Evolutionary conservation across 345 rosid species (phyloP).

Genomic region (Iberis pinnata): DNA sequence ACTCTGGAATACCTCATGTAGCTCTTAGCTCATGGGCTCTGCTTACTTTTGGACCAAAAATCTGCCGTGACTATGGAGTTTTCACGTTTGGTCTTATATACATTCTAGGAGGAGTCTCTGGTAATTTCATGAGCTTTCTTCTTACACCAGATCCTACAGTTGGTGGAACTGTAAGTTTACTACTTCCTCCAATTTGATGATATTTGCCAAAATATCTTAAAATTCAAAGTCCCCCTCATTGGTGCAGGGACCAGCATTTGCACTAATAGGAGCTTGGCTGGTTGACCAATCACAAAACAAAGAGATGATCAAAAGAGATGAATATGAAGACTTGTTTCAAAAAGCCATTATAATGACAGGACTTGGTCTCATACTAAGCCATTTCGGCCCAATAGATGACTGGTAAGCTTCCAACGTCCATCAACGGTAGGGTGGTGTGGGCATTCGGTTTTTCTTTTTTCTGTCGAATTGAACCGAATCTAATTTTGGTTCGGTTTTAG

Average conservation of each 20-base stretch:
- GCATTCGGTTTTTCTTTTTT: no score
- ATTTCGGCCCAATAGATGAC: slow-evolving; percentile 70
- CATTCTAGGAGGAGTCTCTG: slow-evolving; percentile 80
- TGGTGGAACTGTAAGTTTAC: slow-evolving; percentile 71
- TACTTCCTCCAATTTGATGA: not conserved
- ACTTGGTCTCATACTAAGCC: slow-evolving; percentile 62
- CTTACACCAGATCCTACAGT: slow-evolving; percentile 75
- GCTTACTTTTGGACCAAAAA: slow-evolving; percentile 67
- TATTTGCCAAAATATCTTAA: not conserved
- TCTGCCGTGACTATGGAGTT: slow-evolving; percentile 65
- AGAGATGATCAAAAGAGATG: slow-evolving; percentile 40
- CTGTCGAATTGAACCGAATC: no score
- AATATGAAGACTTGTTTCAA: slow-evolving; percentile 51
- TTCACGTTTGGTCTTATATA: slow-evolving; percentile 68
- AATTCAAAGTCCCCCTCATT: no score
- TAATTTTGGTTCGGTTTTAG: no score
- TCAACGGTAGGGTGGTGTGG: not conserved
- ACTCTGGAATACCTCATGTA: slow-evolving; percentile 66
- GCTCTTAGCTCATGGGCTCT: slow-evolving; percentile 81
- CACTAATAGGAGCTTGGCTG: slow-evolving; percentile 87
- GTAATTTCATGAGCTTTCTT: slow-evolving; percentile 81
- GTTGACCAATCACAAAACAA: slow-evolving; percentile 61
- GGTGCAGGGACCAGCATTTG: slow-evolving; percentile 73
- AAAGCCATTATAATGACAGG: slow-evolving; percentile 64
- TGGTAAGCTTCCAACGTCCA: slow-evolving; percentile 41